Evolutionary conservation across 2,329 filamentous ascomycete species (phyloP), one percentile per base, ranked within the genome.

Genomic region (Pleurostoma richardsiae): DNA sequence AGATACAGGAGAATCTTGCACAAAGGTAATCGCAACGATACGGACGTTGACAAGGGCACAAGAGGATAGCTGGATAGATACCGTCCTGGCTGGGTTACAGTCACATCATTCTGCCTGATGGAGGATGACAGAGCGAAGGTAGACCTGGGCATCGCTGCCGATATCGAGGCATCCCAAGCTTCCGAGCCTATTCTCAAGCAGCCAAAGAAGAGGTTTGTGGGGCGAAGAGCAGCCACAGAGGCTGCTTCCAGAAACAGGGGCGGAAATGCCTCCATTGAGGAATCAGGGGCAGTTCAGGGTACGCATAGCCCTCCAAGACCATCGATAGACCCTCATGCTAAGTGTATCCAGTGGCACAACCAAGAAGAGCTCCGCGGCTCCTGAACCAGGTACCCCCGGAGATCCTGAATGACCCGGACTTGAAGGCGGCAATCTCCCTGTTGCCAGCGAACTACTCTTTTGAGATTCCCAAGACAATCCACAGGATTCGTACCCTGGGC

Each of bases 381-480:
- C 69, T 97, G 50, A 97, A 96, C 63, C 88, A 94, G 61, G 88
- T 99, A 1, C 92, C 94, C 3, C 77, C 84, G 11, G 86, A 92
- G 53, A 96, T 99, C 52, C 75, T 94, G 26, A 79, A 95, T 53
- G 86, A 99, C 59, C 74, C 83, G 42, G 88, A 86, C 42, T 87
- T 99, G 59, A 92, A 92, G 65, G 86, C 84, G 40, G 94, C 94
- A 4, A 90, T 97, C 49, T 77, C 83, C 5, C 79, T 99, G 30
- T 81, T 99, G 3, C 94, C 94, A 1, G 73, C 82, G n/a, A 99
- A 99, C 73, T 99, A 99, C 77, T 92, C 88, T 58, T 99, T 99
- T 64, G 94, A 99, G 71, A 90, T 99, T 47, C 94, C 90, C 63
- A 99, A 99, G 72, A 99, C 94, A 6, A 95, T 99, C 59, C 90